Conservation (phyloP, 2,329 filamentous ascomycete species). For the Neurospora crassa region DNA sequence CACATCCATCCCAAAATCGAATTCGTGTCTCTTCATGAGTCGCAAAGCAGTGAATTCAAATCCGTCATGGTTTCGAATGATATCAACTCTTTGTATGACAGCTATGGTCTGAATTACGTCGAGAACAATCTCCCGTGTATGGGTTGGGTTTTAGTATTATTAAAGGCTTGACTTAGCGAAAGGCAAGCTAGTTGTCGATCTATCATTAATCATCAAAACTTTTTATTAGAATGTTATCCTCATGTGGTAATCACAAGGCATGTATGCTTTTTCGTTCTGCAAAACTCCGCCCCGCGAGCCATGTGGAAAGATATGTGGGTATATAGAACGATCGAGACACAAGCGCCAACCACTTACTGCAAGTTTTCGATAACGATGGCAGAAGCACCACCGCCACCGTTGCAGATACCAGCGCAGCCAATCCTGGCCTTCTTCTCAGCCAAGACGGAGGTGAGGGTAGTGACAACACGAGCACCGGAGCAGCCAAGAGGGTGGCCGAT, state of each 20-base stretch:
- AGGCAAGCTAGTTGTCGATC: not conserved
- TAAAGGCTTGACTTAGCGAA: not conserved
- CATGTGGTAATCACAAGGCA: not conserved
- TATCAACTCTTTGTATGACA: not conserved
- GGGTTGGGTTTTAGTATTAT: not conserved
- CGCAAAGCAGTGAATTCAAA: not conserved
- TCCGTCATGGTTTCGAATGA: not conserved
- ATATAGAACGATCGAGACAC: not conserved
- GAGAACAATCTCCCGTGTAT: not conserved
- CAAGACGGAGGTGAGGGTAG: slow-evolving; percentile 80
- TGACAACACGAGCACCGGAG: slow-evolving; percentile 87
- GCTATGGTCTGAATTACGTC: not conserved
- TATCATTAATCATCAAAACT: not conserved
- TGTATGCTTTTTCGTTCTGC: not conserved
- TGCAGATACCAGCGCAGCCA: slow-evolving; percentile 92
- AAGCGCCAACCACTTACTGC: slow-evolving; percentile 32
- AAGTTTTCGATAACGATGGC: slow-evolving; percentile 80
- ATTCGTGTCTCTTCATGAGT: not conserved
- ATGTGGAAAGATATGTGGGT: not conserved
- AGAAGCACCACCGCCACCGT: slow-evolving; percentile 91
- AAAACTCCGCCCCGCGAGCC: not conserved
- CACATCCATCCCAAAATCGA: not conserved
- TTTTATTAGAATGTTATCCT: not conserved
- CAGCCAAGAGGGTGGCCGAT: slow-evolving; percentile 92
- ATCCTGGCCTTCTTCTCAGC: slow-evolving; percentile 89